A percentile compares a stretch with the other conserved stretches of the same genome.
These are phyloP conservation scores for Rhizopogon roseolus DNA, from an alignment of 768 basidiomycete genomes.

Conservation along the genomic window DNA sequence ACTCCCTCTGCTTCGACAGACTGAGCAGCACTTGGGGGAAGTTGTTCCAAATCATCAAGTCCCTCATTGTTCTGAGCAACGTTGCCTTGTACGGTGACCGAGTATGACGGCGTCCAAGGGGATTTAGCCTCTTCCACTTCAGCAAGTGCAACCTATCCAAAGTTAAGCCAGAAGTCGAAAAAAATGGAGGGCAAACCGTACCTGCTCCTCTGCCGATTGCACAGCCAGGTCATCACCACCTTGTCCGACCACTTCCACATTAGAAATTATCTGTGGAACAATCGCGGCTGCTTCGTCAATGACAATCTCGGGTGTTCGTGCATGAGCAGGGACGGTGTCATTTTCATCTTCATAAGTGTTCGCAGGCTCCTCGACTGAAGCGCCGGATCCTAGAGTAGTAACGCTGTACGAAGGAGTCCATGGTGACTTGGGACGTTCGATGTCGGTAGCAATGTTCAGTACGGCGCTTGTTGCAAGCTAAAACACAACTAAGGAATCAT, in stretches of 20 bases:
- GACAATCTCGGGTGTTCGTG: not conserved
- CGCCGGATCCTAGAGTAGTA: slow-evolving; percentile 35
- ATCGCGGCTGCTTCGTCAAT: not conserved
- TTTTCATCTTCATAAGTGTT: not conserved
- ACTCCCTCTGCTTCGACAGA: not conserved
- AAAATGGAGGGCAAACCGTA: not conserved
- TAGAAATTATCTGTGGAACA: not conserved
- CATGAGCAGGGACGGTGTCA: not conserved
- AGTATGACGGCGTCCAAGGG: slow-evolving; percentile 40
- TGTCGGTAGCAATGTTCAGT: slow-evolving; percentile 9
- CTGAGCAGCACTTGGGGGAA: not conserved
- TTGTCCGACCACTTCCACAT: not conserved
- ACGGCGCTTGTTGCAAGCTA: not conserved
- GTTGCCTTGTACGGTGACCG: slow-evolving; percentile 36
- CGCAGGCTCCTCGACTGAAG: slow-evolving; percentile 8
- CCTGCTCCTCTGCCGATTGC: not conserved
- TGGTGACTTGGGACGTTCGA: slow-evolving; percentile 44
- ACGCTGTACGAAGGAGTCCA: slow-evolving; percentile 54
- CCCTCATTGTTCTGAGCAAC: slow-evolving; percentile 9
- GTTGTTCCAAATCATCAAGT: slow-evolving; percentile 5
- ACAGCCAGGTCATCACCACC: not conserved
- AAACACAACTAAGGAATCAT: not conserved
- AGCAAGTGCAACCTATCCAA: not conserved
- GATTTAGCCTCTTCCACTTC: slow-evolving; percentile 6
- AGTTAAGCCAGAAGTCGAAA: not conserved